Evolutionary conservation across 345 rosid species (phyloP), one percentile per base, ranked within the genome.

Genomic region (Boechera divaricarpa): DNA sequence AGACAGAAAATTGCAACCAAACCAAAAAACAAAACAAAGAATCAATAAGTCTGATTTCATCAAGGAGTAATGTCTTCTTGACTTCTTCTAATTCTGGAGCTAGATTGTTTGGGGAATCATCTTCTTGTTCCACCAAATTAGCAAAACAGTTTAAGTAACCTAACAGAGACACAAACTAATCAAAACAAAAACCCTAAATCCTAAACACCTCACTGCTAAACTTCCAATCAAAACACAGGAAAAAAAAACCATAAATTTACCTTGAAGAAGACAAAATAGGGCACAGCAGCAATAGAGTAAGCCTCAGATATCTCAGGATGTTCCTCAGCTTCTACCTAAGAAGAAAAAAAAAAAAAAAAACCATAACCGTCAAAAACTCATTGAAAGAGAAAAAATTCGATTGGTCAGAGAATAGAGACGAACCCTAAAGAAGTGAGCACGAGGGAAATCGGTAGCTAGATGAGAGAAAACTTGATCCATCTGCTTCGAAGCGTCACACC

Each of bases 401-500:
- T 38, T 7, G 7, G 28, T 1, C 12, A 21, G 49, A 48, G 13
- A 5, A 15, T 41, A 3, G 32, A 24, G 10, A 71, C 76, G 51
- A 59, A 96, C 99, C 92, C 91, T 86, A 64, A 96, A 85, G 81
- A 93, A 96, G 28, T 85, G 86, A 47, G 87, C 82, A 44, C 77
- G 82, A 41, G 99, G 99, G 85, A 96, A 93, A 82, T 96, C 99
- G 15, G 86, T 86, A 58, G 96, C 87, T 73, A 96, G 98, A 42
- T 89, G 96, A 66, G 97, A 85, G 72, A 96, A 96, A 62, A 93
- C 93, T 86, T 89, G 82, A 86, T 96, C 98, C 99, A 96, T 96
- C 73, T 93, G 99, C 84, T 96, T 96, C 21, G 98, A 96, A n/a
- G 99, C 93, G 5, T 91, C 97, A 61, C 99, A 96, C 99, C 99